Evolutionary conservation across 2,329 filamentous ascomycete genomes (phyloP), one percentile per base, ranked within the genome.

Genomic region (Byssoonygena ceratinophila): DNA sequence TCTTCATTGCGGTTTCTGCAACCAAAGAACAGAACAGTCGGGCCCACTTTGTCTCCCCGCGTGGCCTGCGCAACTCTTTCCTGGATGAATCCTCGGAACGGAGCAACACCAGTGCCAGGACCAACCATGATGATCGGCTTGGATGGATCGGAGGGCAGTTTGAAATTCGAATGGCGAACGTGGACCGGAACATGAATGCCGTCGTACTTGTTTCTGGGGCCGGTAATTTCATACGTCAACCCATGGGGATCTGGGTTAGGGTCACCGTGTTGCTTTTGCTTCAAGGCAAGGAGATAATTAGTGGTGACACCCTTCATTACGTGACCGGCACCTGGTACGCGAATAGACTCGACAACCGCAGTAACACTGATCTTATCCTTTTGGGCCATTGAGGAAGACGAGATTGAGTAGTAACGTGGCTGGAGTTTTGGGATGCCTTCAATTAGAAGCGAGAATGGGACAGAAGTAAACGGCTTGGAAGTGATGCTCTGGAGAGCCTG

Each of bases 391-490:
- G 92, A 96, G 0, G 92, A 97, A 1, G 94, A 98, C 1, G 92
- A 98, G 69, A 98, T 98, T 46, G 94, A 98, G 76, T 98, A 98
- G 77, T 97, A 98, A 46, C 92, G 87, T 36, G 92, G 91, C 70
- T 98, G 92, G 53, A 98, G 82, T 76, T 96, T 97, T 71, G 83
- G 87, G 56, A 98, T 71, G 59, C 88, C 86, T 76, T 98, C 92
- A 59, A 98, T 89, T 62, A 97, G 83, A 62, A 90, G 83, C 7
- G 92, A 95, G 73, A 98, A 97, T 14, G 92, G 94, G 52, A 96
- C 82, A 51, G 82, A 83, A 51, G 80, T 75, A 86, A 92, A 98
- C 54, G 81, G 81, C 69, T 86, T 74, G 46, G 84, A 82, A 31
- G 84, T 82, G 57, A 92, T 78, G 48, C 76, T 78, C 59, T 87